Evolutionary conservation across 768 basidiomycete genomes (phyloP).

Genomic region (Boletus rufocinnamomeus): DNA sequence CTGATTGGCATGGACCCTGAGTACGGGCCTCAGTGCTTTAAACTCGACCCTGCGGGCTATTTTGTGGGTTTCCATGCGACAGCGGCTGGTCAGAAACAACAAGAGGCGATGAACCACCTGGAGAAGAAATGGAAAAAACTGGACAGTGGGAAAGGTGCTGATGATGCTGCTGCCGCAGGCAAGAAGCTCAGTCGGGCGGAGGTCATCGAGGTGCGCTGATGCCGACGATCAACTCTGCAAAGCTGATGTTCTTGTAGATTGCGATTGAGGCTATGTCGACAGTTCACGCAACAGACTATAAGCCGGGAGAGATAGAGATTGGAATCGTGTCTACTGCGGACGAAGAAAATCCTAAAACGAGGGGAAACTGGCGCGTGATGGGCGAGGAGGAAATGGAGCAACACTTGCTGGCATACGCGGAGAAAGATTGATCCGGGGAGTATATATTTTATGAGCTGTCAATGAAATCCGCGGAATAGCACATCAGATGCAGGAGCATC

Average conservation of each 20-base stretch:
- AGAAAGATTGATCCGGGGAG: constrained; percentile 67
- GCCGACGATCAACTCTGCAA: background rate
- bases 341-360: constrained; percentile 71
- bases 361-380: constrained; percentile 81
- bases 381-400: constrained; percentile 74
- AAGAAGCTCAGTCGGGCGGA: constrained; percentile 70
- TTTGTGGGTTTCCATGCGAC: constrained; percentile 99
- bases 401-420: constrained; percentile 82
- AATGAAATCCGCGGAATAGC: background rate
- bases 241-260: constrained; percentile 50
- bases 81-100: constrained; percentile 94
- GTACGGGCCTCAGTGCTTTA: constrained; percentile 95
- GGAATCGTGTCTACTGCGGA: constrained; percentile 81
- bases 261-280: constrained; percentile 94
- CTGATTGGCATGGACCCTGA: constrained; percentile 91
- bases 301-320: constrained; percentile 93
- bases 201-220: constrained; percentile 80
- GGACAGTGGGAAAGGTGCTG: constrained; percentile 73
- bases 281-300: constrained; percentile 95
- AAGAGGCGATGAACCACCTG: constrained; percentile 97
- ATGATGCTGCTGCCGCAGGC: constrained; percentile 76
- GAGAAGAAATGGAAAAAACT: constrained; percentile 99
- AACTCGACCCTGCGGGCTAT: constrained; percentile 97
- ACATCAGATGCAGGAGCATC: background rate
- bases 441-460: constrained; percentile 3